Evolutionary conservation across 176 grass and related monocot species (phyloP).

Genomic region (Musa itinerans): DNA sequence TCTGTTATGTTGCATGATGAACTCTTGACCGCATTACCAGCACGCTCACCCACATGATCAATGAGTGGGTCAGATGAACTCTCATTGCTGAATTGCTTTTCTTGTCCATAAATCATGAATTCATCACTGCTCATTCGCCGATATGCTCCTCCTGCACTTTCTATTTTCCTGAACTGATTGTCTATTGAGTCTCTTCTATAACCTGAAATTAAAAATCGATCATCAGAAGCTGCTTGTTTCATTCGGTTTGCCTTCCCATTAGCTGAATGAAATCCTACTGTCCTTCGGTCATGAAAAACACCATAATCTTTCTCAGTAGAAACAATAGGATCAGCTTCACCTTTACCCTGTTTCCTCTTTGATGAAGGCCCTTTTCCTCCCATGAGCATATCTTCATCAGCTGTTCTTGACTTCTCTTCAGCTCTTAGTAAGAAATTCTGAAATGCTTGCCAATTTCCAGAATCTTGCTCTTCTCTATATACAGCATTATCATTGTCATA

Average conservation of each 20-base stretch:
- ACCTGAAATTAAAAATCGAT: constrained; percentile 56
- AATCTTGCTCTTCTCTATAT: constrained; percentile 35
- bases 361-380: constrained; percentile 42
- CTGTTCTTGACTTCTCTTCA: constrained; percentile 66
- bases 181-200: constrained; percentile 32
- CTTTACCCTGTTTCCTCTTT: constrained; percentile 45
- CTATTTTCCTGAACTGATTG: constrained; percentile 71
- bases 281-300: constrained; percentile 30
- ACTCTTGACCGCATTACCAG: constrained; percentile 36
- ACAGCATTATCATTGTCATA: constrained; percentile 37
- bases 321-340: constrained; percentile 52
- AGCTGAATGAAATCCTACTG: constrained; percentile 44
- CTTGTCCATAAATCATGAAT: constrained; percentile 61
- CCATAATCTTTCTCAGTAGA: constrained; percentile 41
- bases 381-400: constrained; percentile 50
- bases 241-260: constrained; percentile 47
- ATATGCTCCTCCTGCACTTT: constrained; percentile 51
- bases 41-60: constrained; percentile 42
- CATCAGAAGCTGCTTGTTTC: constrained; percentile 44
- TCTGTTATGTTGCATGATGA: constrained; percentile 32
- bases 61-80: constrained; percentile 52
- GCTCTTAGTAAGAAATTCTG: constrained; percentile 80
- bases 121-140: constrained; percentile 50
- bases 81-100: constrained; percentile 34
- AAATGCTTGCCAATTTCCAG: constrained; percentile 87